Evolutionary conservation across 345 rosid genomes (phyloP), one percentile per base, ranked within the genome.

Genomic region (Syzygium aromaticum): DNA sequence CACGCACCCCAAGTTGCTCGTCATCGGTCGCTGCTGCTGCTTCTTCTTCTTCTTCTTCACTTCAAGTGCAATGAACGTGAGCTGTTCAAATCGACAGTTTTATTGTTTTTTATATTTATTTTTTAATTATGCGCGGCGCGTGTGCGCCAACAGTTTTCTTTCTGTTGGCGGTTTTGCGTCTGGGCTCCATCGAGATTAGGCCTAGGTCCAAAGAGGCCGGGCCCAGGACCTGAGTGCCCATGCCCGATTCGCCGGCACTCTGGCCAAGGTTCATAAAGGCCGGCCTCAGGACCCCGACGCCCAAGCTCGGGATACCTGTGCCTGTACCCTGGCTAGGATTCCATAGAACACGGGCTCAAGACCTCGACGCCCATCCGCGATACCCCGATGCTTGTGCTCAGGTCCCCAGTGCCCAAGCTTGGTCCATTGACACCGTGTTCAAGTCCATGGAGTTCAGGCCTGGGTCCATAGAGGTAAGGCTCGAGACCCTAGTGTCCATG

Each of bases 1-100:
- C 89, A 96, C 98, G 90, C 93, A 90, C 51, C 91, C 92, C 84
- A 96, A 89, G 83, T 95, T 92, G 17, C 95, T 92, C 33, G 95
- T 54, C 84, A 77, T 67, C 73, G 33, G 8, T 28, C 38, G 54
- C 85, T 7, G 23, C 54, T 49, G 6, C 54, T 8, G 6, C 53
- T 46, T 6, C 30, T 82, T 6, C 85, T 51, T 7, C 83, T 23
- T 11, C 38, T 15, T 22, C 52, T 83, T 14, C 54, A 27, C 54
- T 67, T 67, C 78, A 46, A 73, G 43, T 10, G 49, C 43, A 6
- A 73, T 38, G 82, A 38, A 73, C 27, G 49, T 19, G 49, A 38
- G 12, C 1, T 73, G 82, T 22, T 73, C 49, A 38, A 9, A 21
- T 38, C 19, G 80, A 22, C 19, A 21, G 80, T 19, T 33, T 4